Base-by-base conservation (phyloP, 768 basidiomycete genomes). In the Amanita molliuscula region DNA sequence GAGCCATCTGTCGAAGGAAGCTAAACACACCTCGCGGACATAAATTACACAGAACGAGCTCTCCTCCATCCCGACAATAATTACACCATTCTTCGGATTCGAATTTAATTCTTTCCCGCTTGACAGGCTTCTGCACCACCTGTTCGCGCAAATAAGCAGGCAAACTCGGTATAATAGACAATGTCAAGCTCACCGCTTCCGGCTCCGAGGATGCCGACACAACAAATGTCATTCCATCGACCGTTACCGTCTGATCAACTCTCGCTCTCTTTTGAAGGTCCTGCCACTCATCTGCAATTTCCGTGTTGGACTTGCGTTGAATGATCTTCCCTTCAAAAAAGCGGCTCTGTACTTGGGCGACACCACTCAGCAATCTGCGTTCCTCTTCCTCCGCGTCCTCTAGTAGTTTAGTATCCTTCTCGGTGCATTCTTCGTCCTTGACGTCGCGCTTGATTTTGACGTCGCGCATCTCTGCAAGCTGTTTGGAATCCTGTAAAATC, bases 21-120 rank as follows among this genome's bases (percentile, higher is more conserved):
- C 40, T 3, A 13, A 25, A 55, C 66, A 16, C 53, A 78, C 79
- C 78, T 63, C 80, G 68, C 38, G 81, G 81, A 58, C 81, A 82
- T 15, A 53, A 46, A 7, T 51, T 29, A 56, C 81, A 82, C 11
- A 71, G 47, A 35, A 73, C 60, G 6, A 82, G 54, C 40, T 77
- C 69, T 0, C 81, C 79, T 1, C 80, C 81, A 45, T 82, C 81
- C 28, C 75, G 67, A 59, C 81, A 82, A 50, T 70, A 63, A 31
- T 75, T 71, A 59, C 81, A 82, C 64, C 68, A 79, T 53, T 82
- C 79, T 58, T 82, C 77, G 25, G 66, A 73, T 3, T 75, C 78
- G 48, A 68, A 73, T 58, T 66, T 65, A 20, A 47, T 53, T 59
- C 50, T 64, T 34, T 58, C 56, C n/a, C 59, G 58, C 54, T 73